A percentile compares a stretch with the other conserved stretches of the same genome.
These are phyloP conservation scores for Macrolepiota albuminosa DNA, from an alignment of 768 basidiomycete species.

Conservation along the genomic window DNA sequence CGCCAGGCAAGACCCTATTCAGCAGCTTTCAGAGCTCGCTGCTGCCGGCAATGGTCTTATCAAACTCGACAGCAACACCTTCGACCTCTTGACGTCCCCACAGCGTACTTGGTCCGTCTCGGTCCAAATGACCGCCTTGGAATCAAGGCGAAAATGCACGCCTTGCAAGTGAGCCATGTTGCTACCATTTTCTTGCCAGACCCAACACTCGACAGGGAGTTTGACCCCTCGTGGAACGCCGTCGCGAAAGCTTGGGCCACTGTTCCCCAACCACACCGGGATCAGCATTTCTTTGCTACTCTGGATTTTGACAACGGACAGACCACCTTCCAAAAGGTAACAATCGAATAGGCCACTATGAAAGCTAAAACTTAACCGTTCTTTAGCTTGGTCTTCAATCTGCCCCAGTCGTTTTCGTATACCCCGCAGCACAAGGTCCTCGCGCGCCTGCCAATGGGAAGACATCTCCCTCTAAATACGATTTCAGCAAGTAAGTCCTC, in stretches of 20 bases:
- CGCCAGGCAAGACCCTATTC: conserved; percentile 29
- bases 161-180: conserved; percentile 78
- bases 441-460: conserved; percentile 55
- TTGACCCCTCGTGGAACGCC: conserved; percentile 76
- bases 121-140: conserved; percentile 86
- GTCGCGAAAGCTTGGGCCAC: conserved; percentile 83
- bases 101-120: conserved; percentile 85
- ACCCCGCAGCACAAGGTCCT: conserved; percentile 69
- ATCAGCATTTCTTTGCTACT: conserved; percentile 89
- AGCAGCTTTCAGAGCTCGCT: conserved; percentile 67
- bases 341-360: neutral
- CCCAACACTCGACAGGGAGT: conserved; percentile 50
- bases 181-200: neutral
- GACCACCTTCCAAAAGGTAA: conserved; percentile 75
- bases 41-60: conserved; percentile 74
- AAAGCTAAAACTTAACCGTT: neutral
- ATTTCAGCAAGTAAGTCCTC: conserved; percentile 62
- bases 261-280: conserved; percentile 52
- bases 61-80: conserved; percentile 68
- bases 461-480: conserved; percentile 59
- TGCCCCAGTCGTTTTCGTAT: conserved; percentile 81
- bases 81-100: conserved; percentile 70
- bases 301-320: conserved; percentile 82
- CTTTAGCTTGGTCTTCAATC: conserved; percentile 76
- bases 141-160: conserved; percentile 72